Conservation (phyloP, 2,329 filamentous ascomycete genomes). For the Fusarium cyanostomum region DNA sequence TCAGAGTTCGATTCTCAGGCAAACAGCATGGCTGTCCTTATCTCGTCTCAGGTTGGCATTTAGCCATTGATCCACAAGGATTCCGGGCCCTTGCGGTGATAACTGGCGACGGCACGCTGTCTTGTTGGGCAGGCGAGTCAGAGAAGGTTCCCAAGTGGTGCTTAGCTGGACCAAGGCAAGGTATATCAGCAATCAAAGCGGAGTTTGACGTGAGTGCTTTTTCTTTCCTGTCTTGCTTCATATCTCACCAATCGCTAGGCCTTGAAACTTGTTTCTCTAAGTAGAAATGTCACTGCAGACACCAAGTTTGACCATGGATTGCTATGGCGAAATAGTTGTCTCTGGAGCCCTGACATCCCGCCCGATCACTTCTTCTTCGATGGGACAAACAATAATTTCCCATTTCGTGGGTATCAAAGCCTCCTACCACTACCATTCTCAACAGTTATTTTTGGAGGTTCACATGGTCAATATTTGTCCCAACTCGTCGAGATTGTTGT, state of each 20-base stretch:
- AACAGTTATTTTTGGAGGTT: neutral
- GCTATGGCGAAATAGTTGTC: neutral
- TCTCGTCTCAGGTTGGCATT: conserved; percentile 9
- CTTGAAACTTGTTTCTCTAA: neutral
- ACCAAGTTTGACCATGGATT: neutral
- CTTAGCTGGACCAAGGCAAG: neutral
- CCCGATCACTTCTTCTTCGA: neutral
- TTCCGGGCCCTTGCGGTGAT: conserved; percentile 9
- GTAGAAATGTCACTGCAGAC: neutral
- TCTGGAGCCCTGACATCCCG: neutral
- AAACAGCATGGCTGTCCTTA: neutral
- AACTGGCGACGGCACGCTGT: neutral
- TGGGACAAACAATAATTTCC: neutral
- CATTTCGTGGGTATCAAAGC: neutral
- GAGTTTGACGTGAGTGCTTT: conserved; percentile 12
- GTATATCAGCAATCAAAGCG: conserved; percentile 2
- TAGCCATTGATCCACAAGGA: conserved; percentile 8
- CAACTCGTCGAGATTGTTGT: neutral
- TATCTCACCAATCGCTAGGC: neutral
- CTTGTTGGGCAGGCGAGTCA: conserved; percentile 14
- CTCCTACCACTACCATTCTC: neutral
- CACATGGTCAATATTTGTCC: neutral
- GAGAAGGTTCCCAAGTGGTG: neutral
- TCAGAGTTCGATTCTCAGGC: neutral
- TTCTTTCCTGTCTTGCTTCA: neutral